Evolutionary conservation across 768 basidiomycete species (phyloP).

Genomic region (Cyclocybe aegerita): DNA sequence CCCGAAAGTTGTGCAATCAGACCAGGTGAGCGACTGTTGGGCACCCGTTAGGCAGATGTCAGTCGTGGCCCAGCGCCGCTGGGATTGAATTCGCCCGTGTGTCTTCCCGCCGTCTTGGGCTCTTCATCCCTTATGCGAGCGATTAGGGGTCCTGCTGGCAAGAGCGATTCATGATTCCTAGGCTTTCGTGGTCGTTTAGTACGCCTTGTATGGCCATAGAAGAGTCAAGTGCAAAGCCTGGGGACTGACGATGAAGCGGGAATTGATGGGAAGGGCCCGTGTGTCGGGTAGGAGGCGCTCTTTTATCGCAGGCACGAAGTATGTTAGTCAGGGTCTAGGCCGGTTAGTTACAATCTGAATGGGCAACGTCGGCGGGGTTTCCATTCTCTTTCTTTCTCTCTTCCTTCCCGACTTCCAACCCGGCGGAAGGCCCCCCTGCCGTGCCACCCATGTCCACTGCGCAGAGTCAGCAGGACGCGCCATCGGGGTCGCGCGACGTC

Average conservation of each 20-base stretch:
- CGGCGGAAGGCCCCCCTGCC: background rate
- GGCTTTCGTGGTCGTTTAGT: too few species aligned
- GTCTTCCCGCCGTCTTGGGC: background rate
- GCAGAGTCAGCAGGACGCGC: background rate
- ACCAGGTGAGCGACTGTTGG: background rate
- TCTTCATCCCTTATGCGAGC: background rate
- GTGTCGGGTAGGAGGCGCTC: too few species aligned
- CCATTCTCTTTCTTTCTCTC: background rate
- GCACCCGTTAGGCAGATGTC: too few species aligned
- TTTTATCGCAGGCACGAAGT: too few species aligned
- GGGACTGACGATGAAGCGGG: too few species aligned
- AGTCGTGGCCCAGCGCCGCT: background rate
- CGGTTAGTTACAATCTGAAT: background rate
- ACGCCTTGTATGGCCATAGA: too few species aligned
- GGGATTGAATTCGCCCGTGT: background rate
- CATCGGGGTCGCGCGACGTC: too few species aligned
- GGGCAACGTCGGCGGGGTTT: background rate
- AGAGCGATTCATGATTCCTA: too few species aligned
- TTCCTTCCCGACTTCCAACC: background rate
- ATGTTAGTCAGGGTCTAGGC: too few species aligned
- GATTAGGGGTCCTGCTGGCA: background rate
- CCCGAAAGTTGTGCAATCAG: background rate
- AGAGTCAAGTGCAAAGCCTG: too few species aligned
- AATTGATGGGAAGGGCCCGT: too few species aligned
- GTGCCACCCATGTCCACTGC: background rate